A percentile compares a stretch with the other conserved stretches of the same genome.
Conservation (phyloP, 768 basidiomycete genomes). For the Macrolepiota dolichaula region DNA sequence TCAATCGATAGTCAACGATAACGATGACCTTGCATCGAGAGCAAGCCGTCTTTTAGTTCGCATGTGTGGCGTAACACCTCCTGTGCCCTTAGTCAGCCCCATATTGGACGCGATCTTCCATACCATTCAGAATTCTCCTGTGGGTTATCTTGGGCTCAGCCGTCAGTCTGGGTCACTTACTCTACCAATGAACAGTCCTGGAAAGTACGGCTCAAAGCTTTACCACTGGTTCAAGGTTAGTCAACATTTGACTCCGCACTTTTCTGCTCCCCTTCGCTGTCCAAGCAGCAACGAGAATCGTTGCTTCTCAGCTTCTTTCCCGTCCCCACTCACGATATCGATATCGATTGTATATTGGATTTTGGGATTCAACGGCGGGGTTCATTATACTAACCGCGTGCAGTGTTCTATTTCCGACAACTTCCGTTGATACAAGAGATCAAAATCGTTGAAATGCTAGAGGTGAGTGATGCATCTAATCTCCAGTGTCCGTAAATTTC, state of each 20-base stretch:
- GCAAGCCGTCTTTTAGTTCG: conserved; percentile 72
- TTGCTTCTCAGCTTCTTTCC: not conserved
- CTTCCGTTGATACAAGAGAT: conserved; percentile 74
- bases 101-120: conserved; percentile 72
- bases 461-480: conserved; percentile 37
- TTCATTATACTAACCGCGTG: not conserved
- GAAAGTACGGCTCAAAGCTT: conserved; percentile 81
- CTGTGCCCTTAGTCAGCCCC: conserved; percentile 61
- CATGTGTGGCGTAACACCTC: conserved; percentile 84
- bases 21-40: conserved; percentile 62
- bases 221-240: conserved; percentile 78
- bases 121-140: conserved; percentile 73
- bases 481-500: conserved; percentile 8
- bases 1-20: conserved; percentile 55
- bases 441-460: conserved; percentile 76
- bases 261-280: not conserved
- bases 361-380: not conserved
- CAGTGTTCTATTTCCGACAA: conserved; percentile 88
- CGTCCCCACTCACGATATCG: not conserved
- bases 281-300: not conserved
- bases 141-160: conserved; percentile 28
- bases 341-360: conserved; percentile 7
- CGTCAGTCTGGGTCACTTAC: conserved; percentile 1
- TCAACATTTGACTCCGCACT: not conserved
- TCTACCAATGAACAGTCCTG: conserved; percentile 56